Evolutionary conservation across 331 rosid genomes (phyloP), one percentile per base, ranked within the genome.

Genomic region (Cydonia oblonga): DNA sequence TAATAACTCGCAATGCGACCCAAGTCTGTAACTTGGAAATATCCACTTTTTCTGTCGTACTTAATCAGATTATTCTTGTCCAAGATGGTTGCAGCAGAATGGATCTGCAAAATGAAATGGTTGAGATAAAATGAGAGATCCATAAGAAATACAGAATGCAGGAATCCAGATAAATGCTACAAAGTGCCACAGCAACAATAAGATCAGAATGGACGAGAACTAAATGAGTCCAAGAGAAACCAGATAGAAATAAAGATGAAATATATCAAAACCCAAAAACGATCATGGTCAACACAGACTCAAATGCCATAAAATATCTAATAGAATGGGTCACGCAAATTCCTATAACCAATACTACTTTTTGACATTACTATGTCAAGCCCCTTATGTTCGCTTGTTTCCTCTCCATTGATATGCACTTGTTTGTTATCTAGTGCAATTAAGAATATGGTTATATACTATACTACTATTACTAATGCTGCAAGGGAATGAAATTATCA

Each of bases 1-100:
- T 93, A 90, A 77, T 89, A 89, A 72, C 98, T 93, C 6, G 98
- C 98, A 86, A 93, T 93, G 19, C 98, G 98, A 58, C 98, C 98
- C 92, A 93, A 77, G 83, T 93, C 98, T 3, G 97, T 93, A 49
- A 90, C 97, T 80, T 93, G 97, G 69, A 93, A 93, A 83, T 91
- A 93, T 66, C 98, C 97, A 66, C 97, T 93, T 86, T 93, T 93
- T 69, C 97, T 81, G 66, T 87, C 98, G 76, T 93, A 91, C 89
- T 93, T 93, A 65, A 89, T 91, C 88, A 91, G 79, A 83, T 89
- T 93, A 79, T 85, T 93, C 77, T 81, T 86, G 69, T 91, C 98
- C 75, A 93, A 83, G 78, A 91, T 85, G 66, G 85, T 82, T 70
- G 98, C 97, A 33, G 96, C 98, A 0, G 97, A 86, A 83, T 93